Percentiles rank a stretch among this genome's conserved stretches.
phyloP scores from a whole-genome alignment of 306 rosid species.

The Acacia crassicarpa region DNA sequence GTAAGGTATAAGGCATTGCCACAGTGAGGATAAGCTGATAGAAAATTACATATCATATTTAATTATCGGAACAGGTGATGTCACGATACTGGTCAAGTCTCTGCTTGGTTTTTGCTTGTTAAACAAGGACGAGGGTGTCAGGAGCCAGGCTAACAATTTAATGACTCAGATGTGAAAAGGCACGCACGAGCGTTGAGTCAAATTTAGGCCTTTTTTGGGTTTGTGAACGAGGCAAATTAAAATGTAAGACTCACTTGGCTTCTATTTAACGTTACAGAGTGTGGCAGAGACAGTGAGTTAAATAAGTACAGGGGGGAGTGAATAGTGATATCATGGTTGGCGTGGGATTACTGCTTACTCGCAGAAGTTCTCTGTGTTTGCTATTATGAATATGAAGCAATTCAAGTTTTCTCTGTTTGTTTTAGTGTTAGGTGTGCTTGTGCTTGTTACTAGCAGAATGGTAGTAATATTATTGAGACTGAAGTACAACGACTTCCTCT shows the following conservation, averaged over 20 bases:
- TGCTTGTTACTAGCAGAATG: neutral
- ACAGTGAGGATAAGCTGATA: neutral
- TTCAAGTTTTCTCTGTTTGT: neutral
- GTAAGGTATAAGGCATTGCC: constrained; percentile 2
- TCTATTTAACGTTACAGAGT: neutral
- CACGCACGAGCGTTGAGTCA: constrained; percentile 11
- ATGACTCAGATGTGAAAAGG: neutral
- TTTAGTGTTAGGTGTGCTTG: neutral
- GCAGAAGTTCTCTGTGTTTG: neutral
- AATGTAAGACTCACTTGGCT: neutral
- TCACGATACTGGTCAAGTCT: constrained; percentile 4
- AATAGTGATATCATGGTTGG: constrained; percentile 35
- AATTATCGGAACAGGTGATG: constrained; percentile 24
- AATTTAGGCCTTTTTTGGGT: neutral
- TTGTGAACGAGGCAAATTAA: constrained; percentile 15
- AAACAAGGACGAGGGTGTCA: constrained; percentile 40
- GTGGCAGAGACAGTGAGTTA: constrained; percentile 1
- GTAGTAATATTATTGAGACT: neutral
- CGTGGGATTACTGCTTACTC: constrained; percentile 20
- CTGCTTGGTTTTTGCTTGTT: constrained; percentile 40
- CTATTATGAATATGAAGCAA: neutral
- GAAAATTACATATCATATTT: neutral
- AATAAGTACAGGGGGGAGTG: neutral
- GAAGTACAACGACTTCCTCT: neutral
- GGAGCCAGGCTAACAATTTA: constrained; percentile 14